Percentiles rank a stretch among this genome's conserved stretches.
Conservation (phyloP, 495 filamentous ascomycete genomes). For the Aspergillus wentii region DNA sequence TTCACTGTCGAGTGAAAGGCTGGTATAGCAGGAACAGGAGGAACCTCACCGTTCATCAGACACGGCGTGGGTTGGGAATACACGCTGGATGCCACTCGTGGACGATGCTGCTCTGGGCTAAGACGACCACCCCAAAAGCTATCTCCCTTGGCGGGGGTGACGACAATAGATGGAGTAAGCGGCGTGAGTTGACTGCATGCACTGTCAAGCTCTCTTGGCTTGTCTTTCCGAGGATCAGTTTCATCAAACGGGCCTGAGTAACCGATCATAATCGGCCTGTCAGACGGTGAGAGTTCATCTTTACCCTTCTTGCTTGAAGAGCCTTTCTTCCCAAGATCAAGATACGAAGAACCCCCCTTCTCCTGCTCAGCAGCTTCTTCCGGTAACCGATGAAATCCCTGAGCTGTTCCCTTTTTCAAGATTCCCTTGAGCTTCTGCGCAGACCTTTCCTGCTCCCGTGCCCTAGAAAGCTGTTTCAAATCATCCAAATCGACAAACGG, state of each 20-base stretch:
- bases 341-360: conserved; percentile 12
- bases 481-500: conserved; percentile 37
- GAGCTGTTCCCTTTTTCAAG: conserved; percentile 17
- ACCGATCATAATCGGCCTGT: conserved; percentile 78
- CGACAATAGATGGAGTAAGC: conserved; percentile 54
- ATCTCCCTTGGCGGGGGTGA: conserved; percentile 61
- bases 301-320: conserved; percentile 21
- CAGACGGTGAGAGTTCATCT: conserved; percentile 67
- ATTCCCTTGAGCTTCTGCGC: conserved; percentile 19
- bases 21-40: conserved; percentile 63
- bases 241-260: conserved; percentile 44
- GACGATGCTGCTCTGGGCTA: conserved; percentile 21
- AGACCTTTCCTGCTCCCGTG: conserved; percentile 30
- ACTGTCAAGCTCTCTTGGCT: conserved; percentile 25
- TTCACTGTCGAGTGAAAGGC: conserved; percentile 24
- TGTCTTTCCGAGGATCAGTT: conserved; percentile 31
- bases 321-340: conserved; percentile 8
- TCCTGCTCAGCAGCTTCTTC: conserved; percentile 10
- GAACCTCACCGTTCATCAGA: conserved; percentile 26
- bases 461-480: conserved; percentile 32
- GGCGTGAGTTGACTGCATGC: conserved; percentile 26
- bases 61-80: conserved; percentile 58
- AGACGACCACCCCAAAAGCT: conserved; percentile 48
- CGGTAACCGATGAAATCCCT: conserved; percentile 16
- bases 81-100: conserved; percentile 55